Evolutionary conservation across 176 grass and related monocot species (phyloP).

Genomic region (Aegilops speltoides): DNA sequence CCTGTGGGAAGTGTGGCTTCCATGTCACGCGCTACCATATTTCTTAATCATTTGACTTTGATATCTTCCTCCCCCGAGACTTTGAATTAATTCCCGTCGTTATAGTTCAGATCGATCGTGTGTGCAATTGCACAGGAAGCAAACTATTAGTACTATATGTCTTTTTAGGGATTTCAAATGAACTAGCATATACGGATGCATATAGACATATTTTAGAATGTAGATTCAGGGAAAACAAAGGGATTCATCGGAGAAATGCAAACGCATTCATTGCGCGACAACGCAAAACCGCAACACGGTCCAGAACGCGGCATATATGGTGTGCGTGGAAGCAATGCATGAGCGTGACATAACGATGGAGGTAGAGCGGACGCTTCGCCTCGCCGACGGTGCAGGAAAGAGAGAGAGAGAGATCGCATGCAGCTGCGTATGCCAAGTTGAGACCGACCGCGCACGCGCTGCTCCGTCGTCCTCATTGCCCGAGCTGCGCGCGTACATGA

Average conservation of each 20-base stretch:
- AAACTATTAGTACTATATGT: no score
- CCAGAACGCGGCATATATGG: not conserved
- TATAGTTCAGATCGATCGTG: not conserved
- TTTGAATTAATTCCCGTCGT: not conserved
- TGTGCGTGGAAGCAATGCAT: not conserved
- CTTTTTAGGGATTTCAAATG: no score
- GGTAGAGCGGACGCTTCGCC: not conserved
- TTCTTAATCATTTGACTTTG: constrained; percentile 27
- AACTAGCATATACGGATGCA: no score
- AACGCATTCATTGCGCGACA: not conserved
- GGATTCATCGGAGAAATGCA: not conserved
- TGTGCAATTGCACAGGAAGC: no score
- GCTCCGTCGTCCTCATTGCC: no score
- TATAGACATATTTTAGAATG: no score
- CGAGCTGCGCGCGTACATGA: not conserved
- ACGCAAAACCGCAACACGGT: not conserved
- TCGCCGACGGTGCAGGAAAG: not conserved
- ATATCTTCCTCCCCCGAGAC: not conserved
- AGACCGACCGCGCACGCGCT: no score
- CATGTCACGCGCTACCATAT: not conserved
- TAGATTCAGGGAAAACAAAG: not conserved
- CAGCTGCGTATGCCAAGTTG: not conserved
- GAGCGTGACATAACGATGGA: not conserved
- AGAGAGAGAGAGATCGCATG: not conserved
- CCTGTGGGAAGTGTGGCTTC: not conserved